These are phyloP conservation scores for Metschnikowia vanudenii DNA, from an alignment of 805 yeast genomes.

Conservation along the genomic window DNA sequence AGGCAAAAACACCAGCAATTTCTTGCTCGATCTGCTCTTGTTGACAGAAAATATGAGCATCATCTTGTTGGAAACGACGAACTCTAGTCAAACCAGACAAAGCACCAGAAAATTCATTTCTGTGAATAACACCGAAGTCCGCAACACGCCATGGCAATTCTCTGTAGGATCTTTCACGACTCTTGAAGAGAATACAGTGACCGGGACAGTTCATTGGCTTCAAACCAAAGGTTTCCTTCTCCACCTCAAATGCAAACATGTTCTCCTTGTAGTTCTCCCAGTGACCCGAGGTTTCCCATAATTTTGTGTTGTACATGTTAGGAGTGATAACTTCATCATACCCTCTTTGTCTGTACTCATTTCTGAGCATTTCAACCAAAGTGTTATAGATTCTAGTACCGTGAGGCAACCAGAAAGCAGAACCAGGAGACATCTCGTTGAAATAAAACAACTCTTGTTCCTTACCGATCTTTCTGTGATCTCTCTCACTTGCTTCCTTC, in stretches of 20 bases:
- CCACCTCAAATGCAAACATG: slow-evolving; percentile 96
- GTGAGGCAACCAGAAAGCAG: slow-evolving; percentile 98
- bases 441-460: slow-evolving; percentile 95
- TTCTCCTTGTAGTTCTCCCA: slow-evolving; percentile 98
- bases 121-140: slow-evolving; percentile 94
- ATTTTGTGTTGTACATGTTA: slow-evolving; percentile 94
- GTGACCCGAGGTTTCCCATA: slow-evolving; percentile 99
- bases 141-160: slow-evolving; percentile 99
- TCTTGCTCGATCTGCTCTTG: slow-evolving; percentile 86
- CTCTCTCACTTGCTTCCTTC: slow-evolving; percentile 94
- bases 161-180: slow-evolving; percentile 92
- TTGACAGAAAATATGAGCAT: slow-evolving; percentile 96
- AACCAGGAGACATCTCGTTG: slow-evolving; percentile 97
- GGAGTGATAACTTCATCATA: slow-evolving; percentile 99
- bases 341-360: slow-evolving; percentile 88
- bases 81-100: slow-evolving; percentile 89
- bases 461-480: slow-evolving; percentile 92
- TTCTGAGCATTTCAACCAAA: slow-evolving; percentile 73
- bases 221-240: slow-evolving; percentile 90
- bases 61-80: slow-evolving; percentile 98
- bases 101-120: slow-evolving; percentile 96
- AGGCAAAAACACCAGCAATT: slow-evolving; percentile 80
- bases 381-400: slow-evolving; percentile 97
- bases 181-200: slow-evolving; percentile 88
- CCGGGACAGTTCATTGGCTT: slow-evolving; percentile 95